Evolutionary conservation across 1,284 basidiomycete species (phyloP), one percentile per base, ranked within the genome.

Genomic region (Microbotryum silenes-acaulis): DNA sequence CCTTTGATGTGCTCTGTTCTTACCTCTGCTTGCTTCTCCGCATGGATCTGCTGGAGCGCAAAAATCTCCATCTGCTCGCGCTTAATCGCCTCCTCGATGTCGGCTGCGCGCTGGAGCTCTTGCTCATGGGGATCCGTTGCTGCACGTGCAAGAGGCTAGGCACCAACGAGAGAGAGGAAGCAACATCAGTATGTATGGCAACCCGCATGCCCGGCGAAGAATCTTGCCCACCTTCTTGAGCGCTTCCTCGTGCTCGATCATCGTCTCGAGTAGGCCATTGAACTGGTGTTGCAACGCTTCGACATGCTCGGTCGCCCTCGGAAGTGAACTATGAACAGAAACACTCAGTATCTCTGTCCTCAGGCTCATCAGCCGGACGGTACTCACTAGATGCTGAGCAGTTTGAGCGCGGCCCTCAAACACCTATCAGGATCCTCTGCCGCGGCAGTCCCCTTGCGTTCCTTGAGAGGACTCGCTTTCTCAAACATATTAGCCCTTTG

Each of bases 31-130:
- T 64, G 53, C 53, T 62, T 62, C 52, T 72, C 71, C 1, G 33
- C 56, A 21, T 62, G 65, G 47, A 70, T 51, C 58, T 70, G 64
- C 48, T 70, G 56, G 12, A 72, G 44, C 4, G 71, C 71, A 27
- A 72, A 54, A 2, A 72, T 57, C 55, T 72, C 71, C 27, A 72
- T 60, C 56, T 71, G 57, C 54, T 72, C 71, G n/a, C 64, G 59
- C 58, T 63, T 63, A 59, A 72, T 71, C 18, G 53, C 61, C n/a
- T 67, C 66, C 46, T 72, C 68, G 16, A 70, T 56, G 50, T 65
- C 64, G 25, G 62, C 55, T 16, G 61, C 59, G 4, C 37, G 54
- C 56, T 45, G 46, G 18, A 21, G 29, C 54, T 33, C 49, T 47
- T 18, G 55, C 37, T 12, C 47, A 27, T 63, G 60, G 18, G 59